A percentile compares a stretch with the other conserved stretches of the same genome.
These are phyloP conservation scores for Pythium brassicae DNA, from an alignment of 352 stramenopile species.

Conservation along the genomic window DNA sequence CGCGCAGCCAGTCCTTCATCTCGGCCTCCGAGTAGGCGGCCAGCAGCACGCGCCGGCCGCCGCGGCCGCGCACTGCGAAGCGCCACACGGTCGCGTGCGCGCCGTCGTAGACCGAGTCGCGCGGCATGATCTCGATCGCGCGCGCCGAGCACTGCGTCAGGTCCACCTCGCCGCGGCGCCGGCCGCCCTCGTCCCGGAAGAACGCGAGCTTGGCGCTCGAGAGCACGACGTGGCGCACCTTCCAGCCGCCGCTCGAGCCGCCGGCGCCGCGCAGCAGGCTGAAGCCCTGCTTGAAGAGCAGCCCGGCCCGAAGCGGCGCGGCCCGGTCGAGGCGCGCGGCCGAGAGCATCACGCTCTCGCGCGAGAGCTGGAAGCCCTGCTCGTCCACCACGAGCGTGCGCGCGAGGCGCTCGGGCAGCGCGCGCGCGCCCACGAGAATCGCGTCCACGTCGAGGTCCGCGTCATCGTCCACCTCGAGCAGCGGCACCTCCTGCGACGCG, in stretches of 20 bases:
- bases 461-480: slow-evolving; percentile 44
- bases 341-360: slow-evolving; percentile 45
- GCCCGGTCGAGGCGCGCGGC: slow-evolving; percentile 30
- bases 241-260: slow-evolving; percentile 53
- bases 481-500: slow-evolving; percentile 27
- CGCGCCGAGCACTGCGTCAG: slow-evolving; percentile 44
- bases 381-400: slow-evolving; percentile 70
- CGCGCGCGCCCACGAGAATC: slow-evolving; percentile 32
- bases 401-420: slow-evolving; percentile 38
- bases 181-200: slow-evolving; percentile 65
- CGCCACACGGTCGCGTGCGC: slow-evolving; percentile 76
- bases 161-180: slow-evolving; percentile 68
- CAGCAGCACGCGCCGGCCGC: slow-evolving; percentile 54
- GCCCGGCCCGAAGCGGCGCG: slow-evolving; percentile 57
- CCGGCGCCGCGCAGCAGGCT: slow-evolving; percentile 21
- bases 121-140: slow-evolving; percentile 79
- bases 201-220: slow-evolving; percentile 67
- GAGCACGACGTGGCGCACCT: slow-evolving; percentile 69
- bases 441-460: slow-evolving; percentile 43
- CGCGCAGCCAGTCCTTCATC: slow-evolving; percentile 84
- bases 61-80: slow-evolving; percentile 65
- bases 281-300: slow-evolving; percentile 78
- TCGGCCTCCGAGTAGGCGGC: slow-evolving; percentile 75
- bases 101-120: slow-evolving; percentile 76
- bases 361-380: slow-evolving; percentile 50